Evolutionary conservation across 140 eudicot species (phyloP).

Genomic region (Oenanthe javanica): DNA sequence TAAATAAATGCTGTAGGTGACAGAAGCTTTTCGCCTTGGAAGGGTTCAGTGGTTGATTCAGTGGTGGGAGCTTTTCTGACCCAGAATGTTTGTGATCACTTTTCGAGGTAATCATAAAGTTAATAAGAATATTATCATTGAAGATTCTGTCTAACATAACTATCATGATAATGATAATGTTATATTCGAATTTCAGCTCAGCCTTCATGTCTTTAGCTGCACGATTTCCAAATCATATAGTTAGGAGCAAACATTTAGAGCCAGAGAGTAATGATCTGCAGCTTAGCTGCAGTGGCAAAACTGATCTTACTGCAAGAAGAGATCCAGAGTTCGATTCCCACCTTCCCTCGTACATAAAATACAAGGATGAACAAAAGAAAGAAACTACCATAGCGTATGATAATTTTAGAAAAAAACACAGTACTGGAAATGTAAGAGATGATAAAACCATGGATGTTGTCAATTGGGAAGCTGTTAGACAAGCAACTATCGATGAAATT

Average conservation of each 20-base stretch:
- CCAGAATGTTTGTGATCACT: slow-evolving; percentile 26
- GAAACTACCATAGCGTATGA: slow-evolving; percentile 20
- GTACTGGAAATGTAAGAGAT: not conserved
- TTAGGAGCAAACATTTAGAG: not conserved
- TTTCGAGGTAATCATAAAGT: slow-evolving; percentile 26
- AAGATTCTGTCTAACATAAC: not conserved
- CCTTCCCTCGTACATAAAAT: not conserved
- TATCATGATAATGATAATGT: not conserved
- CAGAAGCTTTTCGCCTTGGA: slow-evolving; percentile 38
- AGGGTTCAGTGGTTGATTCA: slow-evolving; percentile 38
- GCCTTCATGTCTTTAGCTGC: slow-evolving; percentile 44
- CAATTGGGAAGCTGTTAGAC: slow-evolving; percentile 39
- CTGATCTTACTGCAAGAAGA: not conserved
- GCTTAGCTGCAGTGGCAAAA: not conserved
- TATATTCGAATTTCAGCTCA: slow-evolving; percentile 19
- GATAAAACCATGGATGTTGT: slow-evolving; percentile 18
- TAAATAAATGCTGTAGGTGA: slow-evolving; percentile 20
- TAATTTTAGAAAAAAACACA: slow-evolving; percentile 10
- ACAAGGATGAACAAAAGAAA: not conserved
- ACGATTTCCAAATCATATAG: slow-evolving; percentile 17
- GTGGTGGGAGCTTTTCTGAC: slow-evolving; percentile 36
- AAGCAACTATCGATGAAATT: slow-evolving; percentile 20
- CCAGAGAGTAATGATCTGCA: not conserved
- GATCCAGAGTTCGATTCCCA: not conserved
- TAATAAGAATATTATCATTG: not conserved